Conservation (phyloP, 306 rosid genomes). For the Cucurbita pepo region DNA sequence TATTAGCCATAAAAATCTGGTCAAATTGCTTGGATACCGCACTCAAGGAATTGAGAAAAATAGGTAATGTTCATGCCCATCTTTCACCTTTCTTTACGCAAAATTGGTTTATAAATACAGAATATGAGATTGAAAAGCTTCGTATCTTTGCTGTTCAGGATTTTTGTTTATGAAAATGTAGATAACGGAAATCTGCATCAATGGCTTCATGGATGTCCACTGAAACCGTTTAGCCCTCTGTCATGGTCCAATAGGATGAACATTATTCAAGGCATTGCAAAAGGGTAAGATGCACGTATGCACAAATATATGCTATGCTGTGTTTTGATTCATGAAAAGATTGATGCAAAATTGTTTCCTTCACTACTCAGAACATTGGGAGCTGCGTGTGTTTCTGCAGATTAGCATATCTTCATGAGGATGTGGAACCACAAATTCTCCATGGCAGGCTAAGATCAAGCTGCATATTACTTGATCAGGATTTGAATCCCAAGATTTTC, state of each 20-base stretch:
- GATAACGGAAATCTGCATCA: conserved; percentile 39
- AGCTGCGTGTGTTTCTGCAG: conserved; percentile 19
- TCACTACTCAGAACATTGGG: neutral
- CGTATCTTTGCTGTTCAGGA: conserved; percentile 15
- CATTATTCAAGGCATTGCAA: conserved; percentile 44
- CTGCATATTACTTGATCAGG: conserved; percentile 38
- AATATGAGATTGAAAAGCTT: neutral
- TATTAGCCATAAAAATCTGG: conserved; percentile 37
- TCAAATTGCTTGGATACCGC: conserved; percentile 41
- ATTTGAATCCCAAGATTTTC: conserved; percentile 44
- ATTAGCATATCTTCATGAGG: conserved; percentile 57
- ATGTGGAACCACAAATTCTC: conserved; percentile 38
- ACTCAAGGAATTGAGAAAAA: conserved; percentile 33
- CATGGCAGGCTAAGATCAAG: conserved; percentile 38
- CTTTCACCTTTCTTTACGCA: neutral
- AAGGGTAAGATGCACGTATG: conserved; percentile 33
- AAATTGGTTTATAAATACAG: neutral
- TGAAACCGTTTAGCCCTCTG: conserved; percentile 27
- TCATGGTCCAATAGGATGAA: conserved; percentile 40
- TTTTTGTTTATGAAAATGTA: conserved; percentile 38
- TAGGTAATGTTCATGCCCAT: neutral
- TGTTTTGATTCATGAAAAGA: neutral
- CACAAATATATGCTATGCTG: neutral
- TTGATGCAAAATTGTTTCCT: neutral
- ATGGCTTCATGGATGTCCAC: conserved; percentile 48